Conservation (phyloP, 108 stramenopile genomes). For the Fragilariopsis cylindrus region DNA sequence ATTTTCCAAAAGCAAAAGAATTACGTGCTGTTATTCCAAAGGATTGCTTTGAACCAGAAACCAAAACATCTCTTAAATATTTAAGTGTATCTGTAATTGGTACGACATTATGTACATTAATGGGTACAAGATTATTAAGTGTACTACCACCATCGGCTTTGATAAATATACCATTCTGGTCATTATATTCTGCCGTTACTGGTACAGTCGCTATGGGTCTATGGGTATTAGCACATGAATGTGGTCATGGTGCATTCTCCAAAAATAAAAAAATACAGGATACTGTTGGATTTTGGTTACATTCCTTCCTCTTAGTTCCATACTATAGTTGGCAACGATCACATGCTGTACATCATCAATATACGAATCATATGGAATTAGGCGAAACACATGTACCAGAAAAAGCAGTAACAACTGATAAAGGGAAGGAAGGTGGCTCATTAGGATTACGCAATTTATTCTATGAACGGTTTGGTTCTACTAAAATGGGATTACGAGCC, state of each 20-base stretch:
- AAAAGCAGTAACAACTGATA: constrained; percentile 12
- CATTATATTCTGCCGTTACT: constrained; percentile 70
- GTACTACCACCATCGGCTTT: constrained; percentile 64
- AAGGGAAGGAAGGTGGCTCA: constrained; percentile 35
- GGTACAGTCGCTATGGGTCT: constrained; percentile 94
- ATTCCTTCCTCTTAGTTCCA: constrained; percentile 94
- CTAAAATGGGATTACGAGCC: constrained; percentile 50
- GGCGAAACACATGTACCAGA: constrained; percentile 94
- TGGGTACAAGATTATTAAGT: constrained; percentile 59
- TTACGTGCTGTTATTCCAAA: constrained; percentile 78
- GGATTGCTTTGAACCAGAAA: constrained; percentile 92
- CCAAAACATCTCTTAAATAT: constrained; percentile 69
- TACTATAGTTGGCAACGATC: constrained; percentile 94
- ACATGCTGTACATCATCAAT: constrained; percentile 96
- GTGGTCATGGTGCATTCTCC: constrained; percentile 97
- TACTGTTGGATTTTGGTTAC: constrained; percentile 87
- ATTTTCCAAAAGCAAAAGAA: constrained; percentile 61
- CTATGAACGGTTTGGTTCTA: constrained; percentile 53
- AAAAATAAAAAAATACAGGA: constrained; percentile 88
- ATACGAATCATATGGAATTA: constrained; percentile 93
- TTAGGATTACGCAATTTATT: constrained; percentile 42
- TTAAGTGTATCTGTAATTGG: constrained; percentile 68
- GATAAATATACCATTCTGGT: constrained; percentile 72
- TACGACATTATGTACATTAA: constrained; percentile 72
- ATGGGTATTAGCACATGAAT: constrained; percentile 98